Conservation (phyloP, 257 asterid species). For the Salvia rosmarinus region DNA sequence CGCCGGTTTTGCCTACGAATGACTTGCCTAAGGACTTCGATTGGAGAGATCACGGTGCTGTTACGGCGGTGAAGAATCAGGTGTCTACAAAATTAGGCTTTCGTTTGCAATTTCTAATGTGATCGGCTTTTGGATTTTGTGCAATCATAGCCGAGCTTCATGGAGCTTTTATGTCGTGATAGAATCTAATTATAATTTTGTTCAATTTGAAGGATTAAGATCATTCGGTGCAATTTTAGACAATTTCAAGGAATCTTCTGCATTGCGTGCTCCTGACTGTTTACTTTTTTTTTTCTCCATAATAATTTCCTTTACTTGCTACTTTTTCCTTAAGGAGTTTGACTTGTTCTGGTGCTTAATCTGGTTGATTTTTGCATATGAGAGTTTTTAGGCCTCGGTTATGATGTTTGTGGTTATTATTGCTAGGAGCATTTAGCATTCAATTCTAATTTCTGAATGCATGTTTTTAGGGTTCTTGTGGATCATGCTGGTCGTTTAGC, state of each 20-base stretch:
- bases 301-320: background rate
- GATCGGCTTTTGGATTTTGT: background rate
- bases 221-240: background rate
- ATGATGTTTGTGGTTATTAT: slow-evolving; percentile 5
- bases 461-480: slow-evolving; percentile 25
- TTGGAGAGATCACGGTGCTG: slow-evolving; percentile 91
- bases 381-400: background rate
- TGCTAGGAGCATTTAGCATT: background rate
- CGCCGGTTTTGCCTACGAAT: slow-evolving; percentile 78
- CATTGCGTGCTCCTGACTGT: background rate
- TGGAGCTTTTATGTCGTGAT: background rate
- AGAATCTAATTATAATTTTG: background rate
- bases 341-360: slow-evolving; percentile 7
- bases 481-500: slow-evolving; percentile 30
- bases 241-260: background rate
- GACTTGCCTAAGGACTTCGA: slow-evolving; percentile 76
- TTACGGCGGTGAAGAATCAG: slow-evolving; percentile 82
- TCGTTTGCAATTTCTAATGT: background rate
- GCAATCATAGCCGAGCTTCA: background rate
- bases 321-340: background rate
- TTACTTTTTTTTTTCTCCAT: slow-evolving; percentile 13
- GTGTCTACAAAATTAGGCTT: slow-evolving; percentile 39
- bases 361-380: background rate
- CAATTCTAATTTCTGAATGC: background rate
- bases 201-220: background rate